phyloP scores from a whole-genome alignment of 306 rosid genomes.

The Vigna mungo region DNA sequence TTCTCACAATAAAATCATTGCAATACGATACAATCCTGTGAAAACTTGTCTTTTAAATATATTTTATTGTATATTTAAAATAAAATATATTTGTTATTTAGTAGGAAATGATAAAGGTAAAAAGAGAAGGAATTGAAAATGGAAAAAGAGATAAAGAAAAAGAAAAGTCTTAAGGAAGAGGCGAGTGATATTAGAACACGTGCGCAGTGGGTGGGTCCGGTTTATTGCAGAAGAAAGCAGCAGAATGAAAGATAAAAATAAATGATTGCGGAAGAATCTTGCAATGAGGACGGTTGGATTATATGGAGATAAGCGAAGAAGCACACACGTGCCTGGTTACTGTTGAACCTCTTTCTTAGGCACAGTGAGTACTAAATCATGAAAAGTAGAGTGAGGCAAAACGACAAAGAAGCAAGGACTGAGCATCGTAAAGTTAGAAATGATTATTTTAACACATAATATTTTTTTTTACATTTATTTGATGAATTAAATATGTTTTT shows the following conservation, averaged over 20 bases:
- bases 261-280: slow-evolving; percentile 48
- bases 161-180: too few species aligned
- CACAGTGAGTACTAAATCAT: slow-evolving; percentile 10
- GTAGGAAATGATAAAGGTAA: too few species aligned
- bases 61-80: too few species aligned
- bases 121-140: background rate
- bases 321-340: slow-evolving; percentile 45
- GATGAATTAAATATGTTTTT: too few species aligned
- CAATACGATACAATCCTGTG: too few species aligned
- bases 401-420: slow-evolving; percentile 42
- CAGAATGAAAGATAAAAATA: background rate
- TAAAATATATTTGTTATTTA: too few species aligned
- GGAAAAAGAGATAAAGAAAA: background rate
- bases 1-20: too few species aligned
- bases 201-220: background rate
- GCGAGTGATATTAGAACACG: slow-evolving; percentile 31
- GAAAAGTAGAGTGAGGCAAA: slow-evolving; percentile 55
- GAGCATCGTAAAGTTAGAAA: too few species aligned
- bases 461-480: too few species aligned
- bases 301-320: slow-evolving; percentile 23
- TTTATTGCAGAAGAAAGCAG: slow-evolving; percentile 13
- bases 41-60: too few species aligned
- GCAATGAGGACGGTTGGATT: slow-evolving; percentile 40
- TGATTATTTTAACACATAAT: too few species aligned
- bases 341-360: background rate